These are phyloP conservation scores for Athelia sp. DNA, from an alignment of 1,284 basidiomycete species.

Conservation along the genomic window DNA sequence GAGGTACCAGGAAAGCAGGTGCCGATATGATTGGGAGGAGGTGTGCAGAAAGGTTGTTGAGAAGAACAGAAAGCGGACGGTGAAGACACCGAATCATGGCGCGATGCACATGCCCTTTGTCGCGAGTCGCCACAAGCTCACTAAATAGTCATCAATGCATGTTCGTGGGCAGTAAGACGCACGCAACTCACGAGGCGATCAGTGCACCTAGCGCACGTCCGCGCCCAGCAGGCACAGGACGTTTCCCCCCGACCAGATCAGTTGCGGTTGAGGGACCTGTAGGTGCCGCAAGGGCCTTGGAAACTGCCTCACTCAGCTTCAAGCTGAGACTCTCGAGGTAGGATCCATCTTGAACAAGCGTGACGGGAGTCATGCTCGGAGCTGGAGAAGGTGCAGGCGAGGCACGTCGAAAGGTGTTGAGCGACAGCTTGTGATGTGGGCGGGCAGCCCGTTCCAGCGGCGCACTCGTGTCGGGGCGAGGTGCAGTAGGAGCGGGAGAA, in stretches of 20 bases:
- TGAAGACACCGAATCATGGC: conserved; percentile 71
- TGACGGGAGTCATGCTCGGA: conserved; percentile 31
- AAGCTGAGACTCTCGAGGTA: conserved; percentile 72
- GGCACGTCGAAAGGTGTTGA: conserved; percentile 51
- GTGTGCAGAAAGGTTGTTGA: conserved; percentile 62
- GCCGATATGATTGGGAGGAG: conserved; percentile 64
- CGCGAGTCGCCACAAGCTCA: conserved; percentile 59
- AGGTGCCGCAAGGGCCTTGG: conserved; percentile 66
- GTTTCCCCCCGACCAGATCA: conserved; percentile 56
- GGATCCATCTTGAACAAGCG: conserved; percentile 68
- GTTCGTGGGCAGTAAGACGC: conserved; percentile 8
- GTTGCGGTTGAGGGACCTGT: conserved; percentile 40
- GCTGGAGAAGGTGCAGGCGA: conserved; percentile 35
- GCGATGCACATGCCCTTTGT: conserved; percentile 58
- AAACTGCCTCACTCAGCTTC: conserved; percentile 76
- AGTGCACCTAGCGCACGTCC: conserved; percentile 60
- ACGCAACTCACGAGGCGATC: conserved; percentile 56
- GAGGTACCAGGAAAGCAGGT: conserved; percentile 49
- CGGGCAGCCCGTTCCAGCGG: conserved; percentile 39
- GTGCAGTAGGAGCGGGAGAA: conserved; percentile 42
- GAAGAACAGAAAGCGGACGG: conserved; percentile 67
- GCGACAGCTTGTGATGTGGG: conserved; percentile 51
- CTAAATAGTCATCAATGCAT: conserved; percentile 31
- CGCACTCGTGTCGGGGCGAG: conserved; percentile 34
- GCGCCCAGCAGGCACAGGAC: conserved; percentile 65